Evolutionary conservation across 2,329 filamentous ascomycete genomes (phyloP).

Genomic region (Calonectria ilicicola): DNA sequence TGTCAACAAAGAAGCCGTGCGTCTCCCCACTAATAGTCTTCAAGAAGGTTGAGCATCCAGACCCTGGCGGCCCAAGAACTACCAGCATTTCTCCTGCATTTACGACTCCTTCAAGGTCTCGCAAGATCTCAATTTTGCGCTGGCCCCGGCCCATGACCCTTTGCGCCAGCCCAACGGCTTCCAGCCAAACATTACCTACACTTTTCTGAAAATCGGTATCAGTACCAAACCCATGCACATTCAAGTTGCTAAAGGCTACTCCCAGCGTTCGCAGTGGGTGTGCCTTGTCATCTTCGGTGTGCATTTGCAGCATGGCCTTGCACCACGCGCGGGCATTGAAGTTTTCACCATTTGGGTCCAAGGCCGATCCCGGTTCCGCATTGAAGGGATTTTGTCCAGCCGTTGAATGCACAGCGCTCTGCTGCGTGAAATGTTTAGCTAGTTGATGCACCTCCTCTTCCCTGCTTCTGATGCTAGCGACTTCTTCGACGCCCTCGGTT

Average conservation of each 20-base stretch:
- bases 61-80: conserved; percentile 54
- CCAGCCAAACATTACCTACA: not conserved
- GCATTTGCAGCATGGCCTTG: not conserved
- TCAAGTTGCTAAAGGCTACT: conserved; percentile 1
- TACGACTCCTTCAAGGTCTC: conserved; percentile 41
- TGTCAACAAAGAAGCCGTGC: conserved; percentile 48
- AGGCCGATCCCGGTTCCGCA: not conserved
- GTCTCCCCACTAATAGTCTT: conserved; percentile 69
- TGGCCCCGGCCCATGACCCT: not conserved
- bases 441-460: not conserved
- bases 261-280: not conserved
- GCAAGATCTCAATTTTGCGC: conserved; percentile 35
- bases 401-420: not conserved
- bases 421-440: not conserved
- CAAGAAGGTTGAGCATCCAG: conserved; percentile 63
- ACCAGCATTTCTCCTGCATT: conserved; percentile 44
- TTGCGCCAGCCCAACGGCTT: not conserved
- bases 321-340: not conserved
- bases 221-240: not conserved
- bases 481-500: not conserved
- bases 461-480: not conserved
- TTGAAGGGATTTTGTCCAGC: not conserved
- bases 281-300: not conserved
- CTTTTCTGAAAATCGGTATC: conserved; percentile 2
- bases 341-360: not conserved